Base-by-base conservation (phyloP, 2,329 filamentous ascomycete genomes). In the Colletotrichum plurivorum region DNA sequence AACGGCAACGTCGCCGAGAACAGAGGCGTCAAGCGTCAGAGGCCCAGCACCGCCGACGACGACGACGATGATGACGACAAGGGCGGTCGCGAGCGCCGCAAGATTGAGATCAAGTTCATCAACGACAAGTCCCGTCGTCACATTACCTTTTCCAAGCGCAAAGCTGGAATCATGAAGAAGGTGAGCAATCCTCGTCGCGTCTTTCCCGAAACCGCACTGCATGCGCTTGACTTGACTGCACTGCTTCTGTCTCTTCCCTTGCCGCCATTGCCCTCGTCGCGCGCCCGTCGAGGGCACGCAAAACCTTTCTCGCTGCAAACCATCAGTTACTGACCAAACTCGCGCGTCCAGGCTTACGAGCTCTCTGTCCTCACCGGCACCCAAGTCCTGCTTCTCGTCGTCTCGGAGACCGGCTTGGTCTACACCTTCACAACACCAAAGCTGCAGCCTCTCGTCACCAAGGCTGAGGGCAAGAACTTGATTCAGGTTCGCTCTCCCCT, bases 31-130 rank as follows among this genome's bases (percentile, higher is more conserved):
- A 98, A 98, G 89, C 94, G 95, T 76, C 89, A 89, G 82, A 94
- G 96, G 79, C 90, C 93, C 72, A 92, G 92, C 75, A 89, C 91
- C 61, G 91, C 91, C 77, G 95, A 98, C 80, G 96, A 98, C 79
- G 96, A 98, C 74, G 95, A 98, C 73, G 96, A 98, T 73, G 95
- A 98, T 76, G 95, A 97, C 76, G 95, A 98, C 83, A 98, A 98
- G 90, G 94, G 94, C 72, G 94, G 94, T 79, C 95, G 96, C 83
- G 96, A 98, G 89, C 92, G 96, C 80, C 92, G 96, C 85, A 99
- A 99, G 92, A 99, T 99, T 78, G 96, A 99, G 84, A 99, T 99
- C 86, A 99, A 99, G 89, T 99, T 99, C 86, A 99, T 99, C 83
- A 95, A 95, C 84, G 96, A 99, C 85, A 99, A 99, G 88, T 98